These are phyloP conservation scores for Apiospora pterosperma DNA, from an alignment of 2,329 filamentous ascomycete genomes.

Conservation along the genomic window DNA sequence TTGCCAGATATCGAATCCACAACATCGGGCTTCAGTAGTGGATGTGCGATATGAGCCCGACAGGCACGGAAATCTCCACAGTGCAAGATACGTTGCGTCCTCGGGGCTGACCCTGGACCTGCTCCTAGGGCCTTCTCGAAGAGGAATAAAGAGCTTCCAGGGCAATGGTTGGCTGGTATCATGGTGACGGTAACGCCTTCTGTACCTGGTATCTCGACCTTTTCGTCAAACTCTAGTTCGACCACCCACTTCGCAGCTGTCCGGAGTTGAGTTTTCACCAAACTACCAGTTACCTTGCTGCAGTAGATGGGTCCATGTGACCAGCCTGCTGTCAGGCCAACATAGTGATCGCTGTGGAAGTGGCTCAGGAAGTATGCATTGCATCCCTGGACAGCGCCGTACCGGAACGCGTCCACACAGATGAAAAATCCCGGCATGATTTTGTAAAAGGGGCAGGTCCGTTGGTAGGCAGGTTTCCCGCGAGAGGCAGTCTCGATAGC, in stretches of 20 bases:
- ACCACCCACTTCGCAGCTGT: conserved; percentile 86
- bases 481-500: conserved; percentile 73
- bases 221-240: conserved; percentile 79
- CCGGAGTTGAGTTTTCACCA: conserved; percentile 80
- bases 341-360: conserved; percentile 97
- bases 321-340: conserved; percentile 86
- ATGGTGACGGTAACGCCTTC: conserved; percentile 85
- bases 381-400: conserved; percentile 88
- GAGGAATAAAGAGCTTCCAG: conserved; percentile 88
- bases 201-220: conserved; percentile 75
- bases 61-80: conserved; percentile 96
- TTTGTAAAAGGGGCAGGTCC: conserved; percentile 98
- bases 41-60: conserved; percentile 77
- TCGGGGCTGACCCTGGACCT: conserved; percentile 53
- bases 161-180: conserved; percentile 96
- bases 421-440: conserved; percentile 92
- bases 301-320: conserved; percentile 94
- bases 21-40: conserved; percentile 72
- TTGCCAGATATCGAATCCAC: conserved; percentile 69
- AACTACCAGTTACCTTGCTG: conserved; percentile 85
- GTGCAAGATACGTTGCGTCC: conserved; percentile 78
- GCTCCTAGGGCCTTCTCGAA: conserved; percentile 71
- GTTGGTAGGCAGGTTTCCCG: conserved; percentile 81
- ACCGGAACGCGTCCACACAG: conserved; percentile 93
- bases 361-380: conserved; percentile 96